Conservation (phyloP, 2,329 filamentous ascomycete genomes). For the Cadophora malorum region DNA sequence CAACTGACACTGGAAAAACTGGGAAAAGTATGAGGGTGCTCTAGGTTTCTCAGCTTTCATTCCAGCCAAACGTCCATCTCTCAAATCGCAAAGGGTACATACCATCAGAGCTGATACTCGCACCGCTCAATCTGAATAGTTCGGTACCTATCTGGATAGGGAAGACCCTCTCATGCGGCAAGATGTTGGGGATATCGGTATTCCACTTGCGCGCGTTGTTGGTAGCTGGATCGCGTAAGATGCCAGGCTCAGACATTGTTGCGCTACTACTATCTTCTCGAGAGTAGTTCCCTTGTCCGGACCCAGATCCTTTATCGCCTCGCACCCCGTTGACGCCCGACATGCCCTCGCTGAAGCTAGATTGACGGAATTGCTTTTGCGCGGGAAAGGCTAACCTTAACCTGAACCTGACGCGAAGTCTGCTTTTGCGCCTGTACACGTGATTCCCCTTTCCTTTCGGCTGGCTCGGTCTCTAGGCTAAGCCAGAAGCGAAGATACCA, state of each 20-base stretch:
- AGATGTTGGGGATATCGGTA: slow-evolving; percentile 45
- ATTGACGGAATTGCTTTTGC: neutral
- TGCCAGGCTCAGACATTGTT: slow-evolving; percentile 33
- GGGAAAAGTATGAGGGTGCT: slow-evolving; percentile 97
- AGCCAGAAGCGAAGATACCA: neutral
- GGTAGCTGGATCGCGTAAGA: slow-evolving; percentile 32
- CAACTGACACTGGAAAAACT: slow-evolving; percentile 88
- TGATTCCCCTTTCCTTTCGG: neutral
- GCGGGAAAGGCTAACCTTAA: neutral
- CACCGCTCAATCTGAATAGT: slow-evolving; percentile 72
- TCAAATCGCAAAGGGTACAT: slow-evolving; percentile 45
- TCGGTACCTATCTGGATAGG: slow-evolving; percentile 74
- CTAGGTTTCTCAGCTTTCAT: slow-evolving; percentile 55
- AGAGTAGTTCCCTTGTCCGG: neutral
- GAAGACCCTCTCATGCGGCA: slow-evolving; percentile 58
- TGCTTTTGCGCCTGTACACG: slow-evolving; percentile 11
- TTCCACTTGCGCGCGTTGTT: slow-evolving; percentile 34
- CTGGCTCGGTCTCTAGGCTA: slow-evolving; percentile 12
- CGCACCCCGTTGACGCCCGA: slow-evolving; percentile 13
- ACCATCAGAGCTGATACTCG: slow-evolving; percentile 76
- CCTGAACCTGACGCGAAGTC: neutral
- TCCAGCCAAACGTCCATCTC: neutral
- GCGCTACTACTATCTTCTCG: slow-evolving; percentile 5
- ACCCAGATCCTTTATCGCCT: neutral
- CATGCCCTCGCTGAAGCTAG: neutral